These are phyloP conservation scores for Botryosphaeria dothidea DNA, from an alignment of 2,329 filamentous ascomycete genomes.

Conservation along the genomic window DNA sequence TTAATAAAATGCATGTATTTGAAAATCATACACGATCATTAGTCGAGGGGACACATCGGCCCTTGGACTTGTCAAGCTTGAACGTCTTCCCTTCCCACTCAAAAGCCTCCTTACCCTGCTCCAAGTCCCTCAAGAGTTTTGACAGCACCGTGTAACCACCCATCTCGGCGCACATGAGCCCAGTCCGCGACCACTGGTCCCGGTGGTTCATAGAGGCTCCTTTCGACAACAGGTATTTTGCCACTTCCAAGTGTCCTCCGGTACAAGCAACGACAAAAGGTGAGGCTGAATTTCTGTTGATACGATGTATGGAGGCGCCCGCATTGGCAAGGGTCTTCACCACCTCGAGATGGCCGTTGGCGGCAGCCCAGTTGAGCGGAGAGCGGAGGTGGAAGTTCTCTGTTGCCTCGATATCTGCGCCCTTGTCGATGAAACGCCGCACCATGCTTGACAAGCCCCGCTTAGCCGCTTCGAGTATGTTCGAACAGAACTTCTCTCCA, in stretches of 20 bases:
- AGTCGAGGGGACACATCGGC: neutral
- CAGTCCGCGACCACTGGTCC: neutral
- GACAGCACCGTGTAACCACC: neutral
- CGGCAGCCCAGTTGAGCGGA: constrained; percentile 2
- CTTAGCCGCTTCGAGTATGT: neutral
- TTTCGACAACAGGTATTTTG: neutral
- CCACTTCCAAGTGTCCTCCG: neutral
- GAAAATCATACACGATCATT: too few species aligned
- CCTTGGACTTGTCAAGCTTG: too few species aligned
- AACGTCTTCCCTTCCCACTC: neutral
- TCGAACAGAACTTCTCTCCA: neutral
- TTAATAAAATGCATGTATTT: too few species aligned
- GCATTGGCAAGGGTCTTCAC: neutral
- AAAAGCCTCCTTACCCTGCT: neutral
- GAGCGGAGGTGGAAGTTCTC: neutral
- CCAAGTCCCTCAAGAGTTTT: neutral
- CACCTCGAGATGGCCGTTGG: constrained; percentile 5
- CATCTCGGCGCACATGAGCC: neutral
- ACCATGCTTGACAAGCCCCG: neutral
- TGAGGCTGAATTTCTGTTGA: neutral
- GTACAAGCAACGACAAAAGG: neutral
- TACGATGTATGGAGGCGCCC: neutral
- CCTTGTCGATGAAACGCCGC: neutral
- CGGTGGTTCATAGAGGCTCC: neutral
- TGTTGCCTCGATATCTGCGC: neutral